Conservation (phyloP, 257 asterid genomes). For the Eustoma russellianum region DNA sequence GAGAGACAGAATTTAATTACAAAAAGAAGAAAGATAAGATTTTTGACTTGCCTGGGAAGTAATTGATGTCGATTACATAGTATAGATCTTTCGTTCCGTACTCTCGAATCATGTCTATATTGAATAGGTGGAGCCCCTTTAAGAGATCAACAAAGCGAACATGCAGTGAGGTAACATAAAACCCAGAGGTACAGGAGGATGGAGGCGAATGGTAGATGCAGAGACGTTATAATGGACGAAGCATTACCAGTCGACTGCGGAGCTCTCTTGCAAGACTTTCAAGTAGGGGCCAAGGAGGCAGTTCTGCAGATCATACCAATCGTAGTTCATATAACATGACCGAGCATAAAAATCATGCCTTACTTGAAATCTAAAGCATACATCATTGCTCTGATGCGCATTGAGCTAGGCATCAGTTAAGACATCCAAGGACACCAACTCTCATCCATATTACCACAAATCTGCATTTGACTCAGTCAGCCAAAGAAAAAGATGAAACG, state of each 20-base stretch:
- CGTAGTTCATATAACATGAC: background rate
- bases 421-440: background rate
- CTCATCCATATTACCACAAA: background rate
- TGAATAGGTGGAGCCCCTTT: slow-evolving; percentile 89
- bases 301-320: slow-evolving; percentile 36
- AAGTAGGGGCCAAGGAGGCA: slow-evolving; percentile 77
- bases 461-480: too few species aligned
- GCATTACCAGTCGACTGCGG: slow-evolving; percentile 55
- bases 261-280: slow-evolving; percentile 83
- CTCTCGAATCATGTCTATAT: slow-evolving; percentile 87
- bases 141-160: background rate
- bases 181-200: background rate
- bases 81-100: slow-evolving; percentile 65
- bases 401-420: background rate
- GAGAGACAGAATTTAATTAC: too few species aligned
- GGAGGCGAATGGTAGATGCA: background rate
- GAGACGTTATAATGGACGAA: background rate
- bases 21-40: too few species aligned
- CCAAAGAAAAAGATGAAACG: too few species aligned
- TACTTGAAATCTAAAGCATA: background rate
- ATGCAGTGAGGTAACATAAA: background rate
- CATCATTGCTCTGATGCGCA: background rate
- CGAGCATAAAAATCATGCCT: slow-evolving; percentile 1
- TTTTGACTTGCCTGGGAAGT: slow-evolving; percentile 72
- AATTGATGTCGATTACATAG: slow-evolving; percentile 86